These are phyloP conservation scores for Serendipita sp. DNA, from an alignment of 768 basidiomycete genomes.

Conservation along the genomic window DNA sequence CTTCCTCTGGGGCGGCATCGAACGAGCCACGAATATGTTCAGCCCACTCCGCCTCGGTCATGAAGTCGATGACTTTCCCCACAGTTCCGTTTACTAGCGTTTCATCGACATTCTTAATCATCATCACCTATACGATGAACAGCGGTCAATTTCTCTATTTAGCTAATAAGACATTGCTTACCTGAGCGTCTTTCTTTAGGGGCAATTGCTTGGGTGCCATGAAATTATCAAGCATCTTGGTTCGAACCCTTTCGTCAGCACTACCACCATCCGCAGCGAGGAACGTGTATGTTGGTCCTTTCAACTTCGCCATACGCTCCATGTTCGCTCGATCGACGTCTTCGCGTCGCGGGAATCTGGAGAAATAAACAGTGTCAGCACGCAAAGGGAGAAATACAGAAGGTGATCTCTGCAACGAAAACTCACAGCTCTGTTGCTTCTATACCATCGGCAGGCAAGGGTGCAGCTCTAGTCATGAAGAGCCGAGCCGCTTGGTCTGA, in stretches of 20 bases:
- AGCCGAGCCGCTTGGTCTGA: constrained; percentile 20
- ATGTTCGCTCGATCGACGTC: constrained; percentile 81
- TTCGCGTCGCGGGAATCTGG: constrained; percentile 77
- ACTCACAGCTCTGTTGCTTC: constrained; percentile 81
- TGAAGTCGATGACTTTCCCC: constrained; percentile 68
- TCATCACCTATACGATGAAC: constrained; percentile 42
- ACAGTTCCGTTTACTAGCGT: constrained; percentile 87
- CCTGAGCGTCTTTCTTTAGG: constrained; percentile 67
- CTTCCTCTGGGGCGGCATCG: constrained; percentile 13
- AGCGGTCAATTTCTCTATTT: background rate
- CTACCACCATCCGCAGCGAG: constrained; percentile 47
- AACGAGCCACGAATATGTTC: background rate
- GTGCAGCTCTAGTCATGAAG: constrained; percentile 57
- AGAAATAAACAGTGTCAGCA: background rate
- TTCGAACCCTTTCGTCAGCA: constrained; percentile 36
- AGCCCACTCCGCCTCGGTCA: constrained; percentile 12
- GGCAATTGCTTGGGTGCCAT: constrained; percentile 65
- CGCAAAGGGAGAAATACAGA: background rate
- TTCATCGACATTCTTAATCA: constrained; percentile 88
- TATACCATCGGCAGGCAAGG: constrained; percentile 69
- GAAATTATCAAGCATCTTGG: constrained; percentile 75
- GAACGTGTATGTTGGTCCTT: constrained; percentile 38
- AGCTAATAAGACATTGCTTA: constrained; percentile 10
- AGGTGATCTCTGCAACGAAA: background rate
- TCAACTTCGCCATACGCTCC: constrained; percentile 45